These are phyloP conservation scores for Chaetomiaceae sp. DNA, from an alignment of 2,329 filamentous ascomycete species.

Conservation along the genomic window DNA sequence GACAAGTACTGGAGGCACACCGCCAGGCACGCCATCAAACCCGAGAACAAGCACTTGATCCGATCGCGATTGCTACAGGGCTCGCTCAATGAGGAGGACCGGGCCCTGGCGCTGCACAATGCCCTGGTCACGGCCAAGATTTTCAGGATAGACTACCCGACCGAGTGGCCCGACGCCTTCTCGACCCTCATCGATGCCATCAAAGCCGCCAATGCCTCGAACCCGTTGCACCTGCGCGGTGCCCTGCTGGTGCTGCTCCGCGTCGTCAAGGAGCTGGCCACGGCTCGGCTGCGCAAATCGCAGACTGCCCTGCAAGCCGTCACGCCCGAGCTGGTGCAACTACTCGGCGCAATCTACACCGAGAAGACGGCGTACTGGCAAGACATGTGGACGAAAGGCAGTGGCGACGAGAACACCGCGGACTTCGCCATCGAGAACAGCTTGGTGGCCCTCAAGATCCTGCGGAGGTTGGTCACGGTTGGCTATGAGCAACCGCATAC, in stretches of 20 bases:
- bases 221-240: constrained; percentile 64
- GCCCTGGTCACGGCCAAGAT: constrained; percentile 85
- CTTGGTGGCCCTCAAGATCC: constrained; percentile 69
- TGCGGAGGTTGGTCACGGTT: constrained; percentile 72
- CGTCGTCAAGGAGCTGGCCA: constrained; percentile 85
- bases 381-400: constrained; percentile 52
- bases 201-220: constrained; percentile 52
- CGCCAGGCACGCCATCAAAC: constrained; percentile 62
- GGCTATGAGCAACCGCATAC: constrained; percentile 82
- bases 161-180: constrained; percentile 70
- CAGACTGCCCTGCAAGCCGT: constrained; percentile 72
- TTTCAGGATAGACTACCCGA: constrained; percentile 81
- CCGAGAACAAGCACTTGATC: constrained; percentile 72
- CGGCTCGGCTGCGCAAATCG: constrained; percentile 69
- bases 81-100: constrained; percentile 71
- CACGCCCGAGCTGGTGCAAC: constrained; percentile 77
- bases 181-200: constrained; percentile 60
- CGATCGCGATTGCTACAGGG: constrained; percentile 70
- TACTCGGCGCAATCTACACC: constrained; percentile 74
- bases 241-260: constrained; percentile 74
- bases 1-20: constrained; percentile 86
- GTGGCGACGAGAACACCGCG: constrained; percentile 54
- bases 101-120: constrained; percentile 77
- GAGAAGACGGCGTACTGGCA: constrained; percentile 69
- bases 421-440: constrained; percentile 70